Evolutionary conservation across 768 basidiomycete species (phyloP), one percentile per base, ranked within the genome.

Genomic region (Thelephora ganbajun): DNA sequence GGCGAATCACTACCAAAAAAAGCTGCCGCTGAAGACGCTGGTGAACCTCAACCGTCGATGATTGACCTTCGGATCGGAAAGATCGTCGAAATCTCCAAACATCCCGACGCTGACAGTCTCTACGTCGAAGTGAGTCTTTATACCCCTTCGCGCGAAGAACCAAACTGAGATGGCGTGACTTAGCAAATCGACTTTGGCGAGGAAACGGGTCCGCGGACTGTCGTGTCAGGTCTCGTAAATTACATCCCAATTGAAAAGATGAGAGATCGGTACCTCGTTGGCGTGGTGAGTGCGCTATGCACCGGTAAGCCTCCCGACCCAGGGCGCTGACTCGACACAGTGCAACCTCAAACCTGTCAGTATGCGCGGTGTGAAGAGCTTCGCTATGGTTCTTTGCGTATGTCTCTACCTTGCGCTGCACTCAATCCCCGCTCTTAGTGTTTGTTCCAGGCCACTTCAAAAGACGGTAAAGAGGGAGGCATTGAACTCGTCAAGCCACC

Each of bases 351-450:
- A 99, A 65, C 94, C 94, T 4, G 94, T 86, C 6, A 81, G 72
- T 54, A 98, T 99, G 94, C 81, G 94, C 50, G 96, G 96, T 2
- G 81, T 99, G 56, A 98, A 97, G 69, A 94, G 91, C 50, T 94
- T 85, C 58, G 96, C 92, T 30, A 98, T 99, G 96, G 85, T 99
- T 34, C 80, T 99, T 51, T 85, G 83, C 59, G 91, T 91, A 62
- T 43, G 80, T 63, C 9, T 22, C 44, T 46, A 16, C 18, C 6
- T 7, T 35, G 34, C 35, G 14, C 22, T 34, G 12, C 19, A 46
- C 6, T 23, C 12, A 56, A 23, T 14, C 48, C 35, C 33, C 34
- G 6, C 23, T 13, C 45, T n/a, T 41, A n/a, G 23, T 14, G 11
- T 11, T 44, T 46, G 20, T 22, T 51, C 2, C 53, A 93, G 90